These are phyloP conservation scores for Mrakia gelida DNA, from an alignment of 768 basidiomycete genomes.

Conservation along the genomic window DNA sequence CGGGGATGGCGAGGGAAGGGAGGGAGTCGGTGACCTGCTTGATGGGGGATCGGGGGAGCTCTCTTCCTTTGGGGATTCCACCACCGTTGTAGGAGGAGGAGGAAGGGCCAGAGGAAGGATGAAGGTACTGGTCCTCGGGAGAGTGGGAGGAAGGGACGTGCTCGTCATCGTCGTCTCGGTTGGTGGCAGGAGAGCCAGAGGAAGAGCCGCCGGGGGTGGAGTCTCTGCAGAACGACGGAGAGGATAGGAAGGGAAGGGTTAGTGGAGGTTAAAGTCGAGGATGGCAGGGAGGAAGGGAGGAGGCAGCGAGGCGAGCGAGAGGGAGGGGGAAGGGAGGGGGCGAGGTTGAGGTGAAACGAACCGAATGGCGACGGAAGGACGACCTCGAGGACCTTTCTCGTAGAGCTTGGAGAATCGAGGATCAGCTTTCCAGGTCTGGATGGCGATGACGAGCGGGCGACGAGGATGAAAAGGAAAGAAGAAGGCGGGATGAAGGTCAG, in stretches of 20 bases:
- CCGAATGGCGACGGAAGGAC: neutral
- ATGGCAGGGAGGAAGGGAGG: too few species aligned
- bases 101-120: neutral
- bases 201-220: neutral
- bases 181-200: neutral
- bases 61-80: neutral
- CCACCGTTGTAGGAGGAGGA: neutral
- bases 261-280: neutral
- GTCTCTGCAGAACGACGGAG: neutral
- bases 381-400: neutral
- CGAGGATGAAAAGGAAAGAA: neutral
- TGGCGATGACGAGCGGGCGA: neutral
- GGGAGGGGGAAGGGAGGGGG: neutral
- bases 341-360: neutral
- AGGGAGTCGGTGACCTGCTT: constrained; percentile 14
- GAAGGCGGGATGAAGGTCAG: neutral
- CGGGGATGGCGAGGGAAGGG: neutral
- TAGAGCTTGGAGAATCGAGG: neutral
- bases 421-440: neutral
- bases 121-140: neutral
- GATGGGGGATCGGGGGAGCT: constrained; percentile 10
- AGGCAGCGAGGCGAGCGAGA: too few species aligned
- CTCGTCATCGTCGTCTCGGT: neutral
- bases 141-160: constrained; percentile 1
- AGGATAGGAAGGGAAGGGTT: neutral